Conservation (phyloP, 78 protist species). For the slime mould (Dictyostelium discoideum) region DNA sequence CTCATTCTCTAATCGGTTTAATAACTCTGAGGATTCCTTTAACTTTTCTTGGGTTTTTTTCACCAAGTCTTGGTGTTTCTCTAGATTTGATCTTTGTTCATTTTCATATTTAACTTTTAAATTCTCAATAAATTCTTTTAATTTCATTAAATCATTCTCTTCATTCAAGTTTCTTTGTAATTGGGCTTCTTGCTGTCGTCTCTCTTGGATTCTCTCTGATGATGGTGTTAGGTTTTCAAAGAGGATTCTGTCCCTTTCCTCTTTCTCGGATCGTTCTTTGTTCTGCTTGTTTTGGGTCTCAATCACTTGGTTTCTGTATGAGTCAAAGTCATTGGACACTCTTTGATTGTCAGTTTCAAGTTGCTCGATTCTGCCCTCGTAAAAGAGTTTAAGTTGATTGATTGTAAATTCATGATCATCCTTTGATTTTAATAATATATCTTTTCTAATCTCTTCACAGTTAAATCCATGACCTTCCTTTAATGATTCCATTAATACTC, state of each 20-base stretch:
- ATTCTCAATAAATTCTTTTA: background rate
- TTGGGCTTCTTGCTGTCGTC: background rate
- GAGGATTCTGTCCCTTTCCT: background rate
- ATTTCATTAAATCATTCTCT: background rate
- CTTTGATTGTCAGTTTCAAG: background rate
- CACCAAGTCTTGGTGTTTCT: background rate
- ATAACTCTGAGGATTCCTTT: background rate
- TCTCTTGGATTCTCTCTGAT: background rate
- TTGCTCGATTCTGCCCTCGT: background rate
- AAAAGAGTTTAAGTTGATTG: background rate
- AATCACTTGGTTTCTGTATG: background rate
- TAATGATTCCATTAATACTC: background rate
- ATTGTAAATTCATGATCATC: constrained; percentile 4
- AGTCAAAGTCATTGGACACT: background rate
- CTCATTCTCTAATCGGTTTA: background rate
- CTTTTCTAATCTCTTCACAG: background rate
- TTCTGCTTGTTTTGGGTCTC: background rate
- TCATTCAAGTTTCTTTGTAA: background rate
- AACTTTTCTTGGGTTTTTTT: background rate
- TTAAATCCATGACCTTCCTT: background rate
- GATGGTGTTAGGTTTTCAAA: background rate
- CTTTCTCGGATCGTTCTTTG: background rate
- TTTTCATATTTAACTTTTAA: background rate
- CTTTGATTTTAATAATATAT: background rate
- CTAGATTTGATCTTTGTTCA: background rate